Base-by-base conservation (phyloP, 73 alveolate genomes). In the Paramecium sexaurelia region DNA sequence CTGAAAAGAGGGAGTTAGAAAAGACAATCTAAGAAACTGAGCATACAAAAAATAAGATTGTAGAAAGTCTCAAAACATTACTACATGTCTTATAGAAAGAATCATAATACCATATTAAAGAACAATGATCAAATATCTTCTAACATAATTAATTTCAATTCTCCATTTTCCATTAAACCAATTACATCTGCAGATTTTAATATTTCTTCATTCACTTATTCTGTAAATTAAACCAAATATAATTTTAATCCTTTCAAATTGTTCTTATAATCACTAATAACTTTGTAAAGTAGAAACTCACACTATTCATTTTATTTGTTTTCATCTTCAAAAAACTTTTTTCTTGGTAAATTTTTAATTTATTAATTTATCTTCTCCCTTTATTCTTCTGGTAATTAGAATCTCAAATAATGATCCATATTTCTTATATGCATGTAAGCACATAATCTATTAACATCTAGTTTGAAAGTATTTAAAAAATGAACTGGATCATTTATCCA, bases 1-100 rank as follows among this genome's bases (percentile, higher is more conserved):
- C 57, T 15, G 87, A 73, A n/a, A 73, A 39, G 5, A 73, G 43
- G 19, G 87, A 73, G 19, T 36, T 73, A 33, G 87, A 73, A 36
- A 73, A 73, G 57, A 73, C 87, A 7, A 73, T 73, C 27, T 33
- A 73, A 39, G 87, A 73, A 33, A 73, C 87, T 27, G 87, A 73
- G 22, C 87, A 73, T 73, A 73, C 87, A 0, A 73, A 73, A 36
- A 73, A 73, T 36, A 73, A 73, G 43, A 73, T 73, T 73, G 87
- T 73, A 13, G 87, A 73, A 17, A 73, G 87, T 73, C 57, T 73
- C 57, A 73, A 73, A 73, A 73, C 87, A 13, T 11, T 73, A 17
- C 22, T 73, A 10, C 43, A 73, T 27, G 87, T 73, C 8, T 32
- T 73, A 36, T 36, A 73, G 19, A 73, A 39, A 33, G 87, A 73